These are phyloP conservation scores for Alectoria sarmentosa DNA, from an alignment of 495 filamentous ascomycete genomes.

Conservation along the genomic window DNA sequence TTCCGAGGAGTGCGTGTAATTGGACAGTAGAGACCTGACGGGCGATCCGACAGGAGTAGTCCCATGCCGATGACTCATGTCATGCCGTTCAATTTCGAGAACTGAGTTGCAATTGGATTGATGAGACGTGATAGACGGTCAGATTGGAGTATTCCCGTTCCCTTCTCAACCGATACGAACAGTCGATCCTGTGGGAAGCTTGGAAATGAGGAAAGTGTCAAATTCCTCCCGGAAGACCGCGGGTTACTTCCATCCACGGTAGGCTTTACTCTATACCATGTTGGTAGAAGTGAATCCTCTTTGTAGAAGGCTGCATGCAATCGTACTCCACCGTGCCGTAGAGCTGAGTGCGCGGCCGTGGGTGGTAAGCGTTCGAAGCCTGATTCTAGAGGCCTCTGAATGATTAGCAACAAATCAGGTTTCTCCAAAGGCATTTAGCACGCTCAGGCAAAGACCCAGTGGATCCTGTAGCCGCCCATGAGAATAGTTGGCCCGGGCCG, in stretches of 20 bases:
- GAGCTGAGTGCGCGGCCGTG: conserved; percentile 7
- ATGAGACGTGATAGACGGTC: background rate
- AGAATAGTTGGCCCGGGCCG: background rate
- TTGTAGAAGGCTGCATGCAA: background rate
- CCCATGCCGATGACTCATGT: background rate
- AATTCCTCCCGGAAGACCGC: background rate
- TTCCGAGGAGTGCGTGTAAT: background rate
- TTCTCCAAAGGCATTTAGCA: background rate
- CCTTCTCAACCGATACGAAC: background rate
- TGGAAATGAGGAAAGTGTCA: background rate
- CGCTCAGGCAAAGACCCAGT: background rate
- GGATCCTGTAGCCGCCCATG: conserved; percentile 2
- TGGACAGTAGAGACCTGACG: too few relatives aligned
- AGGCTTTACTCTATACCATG: background rate
- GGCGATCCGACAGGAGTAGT: too few relatives aligned
- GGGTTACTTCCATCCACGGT: background rate
- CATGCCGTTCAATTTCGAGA: background rate
- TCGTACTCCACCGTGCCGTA: conserved; percentile 8
- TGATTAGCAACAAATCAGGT: background rate
- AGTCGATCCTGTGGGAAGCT: background rate
- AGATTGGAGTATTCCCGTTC: background rate
- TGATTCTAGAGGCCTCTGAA: background rate
- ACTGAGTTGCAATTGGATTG: background rate
- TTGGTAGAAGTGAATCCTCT: background rate
- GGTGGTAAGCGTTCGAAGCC: background rate